Conservation (phyloP, 2,329 filamentous ascomycete genomes). For the Trichophyton schoenleinii region DNA sequence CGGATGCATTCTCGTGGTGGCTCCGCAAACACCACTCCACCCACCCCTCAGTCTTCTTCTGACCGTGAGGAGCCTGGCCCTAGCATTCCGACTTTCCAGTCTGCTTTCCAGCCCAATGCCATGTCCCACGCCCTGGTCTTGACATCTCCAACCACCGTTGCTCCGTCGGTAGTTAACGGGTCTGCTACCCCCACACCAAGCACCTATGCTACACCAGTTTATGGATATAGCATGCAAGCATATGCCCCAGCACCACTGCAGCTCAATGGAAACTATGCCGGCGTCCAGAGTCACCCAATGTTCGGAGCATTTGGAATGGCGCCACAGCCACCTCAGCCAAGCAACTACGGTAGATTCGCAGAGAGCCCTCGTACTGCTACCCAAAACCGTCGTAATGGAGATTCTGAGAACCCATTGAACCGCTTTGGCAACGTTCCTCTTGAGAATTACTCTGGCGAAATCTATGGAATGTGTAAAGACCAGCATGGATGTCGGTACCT, state of each 20-base stretch:
- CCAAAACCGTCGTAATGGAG: slow-evolving; percentile 49
- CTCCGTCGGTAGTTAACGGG: slow-evolving; percentile 15
- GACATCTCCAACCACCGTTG: slow-evolving; percentile 25
- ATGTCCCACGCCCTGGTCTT: slow-evolving; percentile 61
- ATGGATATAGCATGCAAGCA: slow-evolving; percentile 40
- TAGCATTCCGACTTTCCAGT: slow-evolving; percentile 51
- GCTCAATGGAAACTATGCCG: slow-evolving; percentile 22
- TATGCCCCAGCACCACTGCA: slow-evolving; percentile 42
- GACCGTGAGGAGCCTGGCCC: slow-evolving; percentile 36
- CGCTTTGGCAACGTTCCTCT: slow-evolving; percentile 74
- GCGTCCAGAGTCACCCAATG: slow-evolving; percentile 43
- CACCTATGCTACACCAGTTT: slow-evolving; percentile 30
- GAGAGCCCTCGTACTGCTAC: slow-evolving; percentile 69
- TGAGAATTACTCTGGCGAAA: slow-evolving; percentile 66
- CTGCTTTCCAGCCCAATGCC: slow-evolving; percentile 67
- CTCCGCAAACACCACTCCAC: slow-evolving; percentile 7
- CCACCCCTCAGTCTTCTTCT: slow-evolving; percentile 17
- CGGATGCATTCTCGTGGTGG: slow-evolving; percentile 27
- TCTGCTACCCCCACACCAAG: slow-evolving; percentile 23
- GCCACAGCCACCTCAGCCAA: slow-evolving; percentile 20
- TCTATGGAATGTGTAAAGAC: slow-evolving; percentile 89
- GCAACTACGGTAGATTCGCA: slow-evolving; percentile 40
- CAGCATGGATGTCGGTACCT: slow-evolving; percentile 95
- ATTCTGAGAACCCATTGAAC: slow-evolving; percentile 50
- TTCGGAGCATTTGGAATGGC: slow-evolving; percentile 44